These are phyloP conservation scores for Skeletonema grethae DNA, from an alignment of 108 stramenopile species.

Conservation along the genomic window DNA sequence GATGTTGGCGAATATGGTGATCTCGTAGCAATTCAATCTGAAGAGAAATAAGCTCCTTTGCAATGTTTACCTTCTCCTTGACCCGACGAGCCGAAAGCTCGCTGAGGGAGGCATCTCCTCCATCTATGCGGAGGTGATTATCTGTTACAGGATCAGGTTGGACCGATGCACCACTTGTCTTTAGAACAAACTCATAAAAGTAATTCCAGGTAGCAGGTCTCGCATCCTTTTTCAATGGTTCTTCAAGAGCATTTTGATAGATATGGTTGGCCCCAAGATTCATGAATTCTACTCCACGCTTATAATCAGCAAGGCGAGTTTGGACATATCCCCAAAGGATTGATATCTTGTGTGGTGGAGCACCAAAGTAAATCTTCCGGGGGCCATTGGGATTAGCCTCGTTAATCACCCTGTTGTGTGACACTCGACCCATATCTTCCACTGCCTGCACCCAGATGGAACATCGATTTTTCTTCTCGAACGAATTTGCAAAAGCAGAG, in stretches of 20 bases:
- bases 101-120: conserved; percentile 32
- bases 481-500: conserved; percentile 69
- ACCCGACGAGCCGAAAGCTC: conserved; percentile 25
- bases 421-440: conserved; percentile 78
- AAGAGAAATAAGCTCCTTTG: conserved; percentile 73
- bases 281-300: conserved; percentile 71
- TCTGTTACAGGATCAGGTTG: conserved; percentile 70
- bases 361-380: conserved; percentile 75
- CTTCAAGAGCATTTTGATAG: conserved; percentile 62
- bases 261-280: conserved; percentile 72
- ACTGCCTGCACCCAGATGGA: conserved; percentile 84
- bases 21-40: conserved; percentile 84
- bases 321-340: conserved; percentile 63
- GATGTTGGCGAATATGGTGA: conserved; percentile 66
- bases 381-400: conserved; percentile 55
- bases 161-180: conserved; percentile 59
- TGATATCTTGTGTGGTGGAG: conserved; percentile 59
- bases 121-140: conserved; percentile 77
- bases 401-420: conserved; percentile 49
- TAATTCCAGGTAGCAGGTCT: conserved; percentile 22
- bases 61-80: conserved; percentile 58
- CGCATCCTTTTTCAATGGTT: conserved; percentile 41
- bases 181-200: conserved; percentile 77
- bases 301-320: conserved; percentile 58
- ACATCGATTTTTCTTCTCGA: conserved; percentile 69